phyloP scores from a whole-genome alignment of 2,329 filamentous ascomycete species.

The Chrysosphaeria jannelii region DNA sequence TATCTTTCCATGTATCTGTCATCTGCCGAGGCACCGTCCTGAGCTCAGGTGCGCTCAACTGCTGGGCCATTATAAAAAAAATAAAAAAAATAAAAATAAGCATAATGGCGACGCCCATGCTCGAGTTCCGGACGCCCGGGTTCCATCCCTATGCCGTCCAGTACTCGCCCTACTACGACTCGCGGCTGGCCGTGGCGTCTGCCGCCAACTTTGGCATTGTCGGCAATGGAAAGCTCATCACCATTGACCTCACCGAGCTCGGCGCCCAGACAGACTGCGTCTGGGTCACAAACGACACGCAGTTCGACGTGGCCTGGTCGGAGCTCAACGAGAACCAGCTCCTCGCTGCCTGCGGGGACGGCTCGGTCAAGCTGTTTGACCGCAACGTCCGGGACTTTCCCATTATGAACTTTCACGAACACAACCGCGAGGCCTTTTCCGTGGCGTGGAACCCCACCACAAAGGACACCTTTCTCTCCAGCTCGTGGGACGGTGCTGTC shows the following conservation, averaged over 20 bases:
- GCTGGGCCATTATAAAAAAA: too few relatives aligned
- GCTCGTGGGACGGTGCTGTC: slow-evolving; percentile 85
- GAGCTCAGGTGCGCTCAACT: too few relatives aligned
- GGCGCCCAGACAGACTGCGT: slow-evolving; percentile 66
- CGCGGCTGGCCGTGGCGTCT: slow-evolving; percentile 62
- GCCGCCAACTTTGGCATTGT: slow-evolving; percentile 95
- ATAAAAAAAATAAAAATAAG: background rate
- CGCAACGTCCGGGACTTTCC: slow-evolving; percentile 55
- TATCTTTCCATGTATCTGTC: too few relatives aligned
- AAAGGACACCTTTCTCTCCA: slow-evolving; percentile 73
- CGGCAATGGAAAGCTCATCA: slow-evolving; percentile 73
- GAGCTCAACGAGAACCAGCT: slow-evolving; percentile 92
- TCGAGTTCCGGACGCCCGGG: slow-evolving; percentile 78
- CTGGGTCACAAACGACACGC: slow-evolving; percentile 83
- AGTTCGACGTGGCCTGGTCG: slow-evolving; percentile 87
- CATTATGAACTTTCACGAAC: slow-evolving; percentile 74
- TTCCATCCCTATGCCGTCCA: slow-evolving; percentile 94
- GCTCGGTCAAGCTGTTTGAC: slow-evolving; percentile 84
- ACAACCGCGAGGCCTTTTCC: slow-evolving; percentile 75
- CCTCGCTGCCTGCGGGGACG: slow-evolving; percentile 68
- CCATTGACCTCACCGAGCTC: slow-evolving; percentile 51
- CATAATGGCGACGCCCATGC: slow-evolving; percentile 23
- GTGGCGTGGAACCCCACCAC: slow-evolving; percentile 77
- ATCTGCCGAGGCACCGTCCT: too few relatives aligned
- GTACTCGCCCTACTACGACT: slow-evolving; percentile 96